phyloP scores from a whole-genome alignment of 2,329 filamentous ascomycete species.

The Botryotinia calthae region DNA sequence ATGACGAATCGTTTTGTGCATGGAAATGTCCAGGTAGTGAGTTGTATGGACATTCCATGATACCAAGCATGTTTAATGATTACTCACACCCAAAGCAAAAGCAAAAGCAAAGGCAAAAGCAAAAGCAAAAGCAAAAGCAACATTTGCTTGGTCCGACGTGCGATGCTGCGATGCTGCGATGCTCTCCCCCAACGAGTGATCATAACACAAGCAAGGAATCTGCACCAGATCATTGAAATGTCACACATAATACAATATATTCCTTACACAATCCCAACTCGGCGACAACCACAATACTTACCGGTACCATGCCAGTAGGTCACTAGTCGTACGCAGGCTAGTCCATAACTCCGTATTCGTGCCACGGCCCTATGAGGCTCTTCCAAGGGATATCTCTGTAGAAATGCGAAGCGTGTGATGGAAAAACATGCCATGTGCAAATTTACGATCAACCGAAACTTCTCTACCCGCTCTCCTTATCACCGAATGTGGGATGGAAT shows the following conservation, averaged over 20 bases:
- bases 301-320: background rate
- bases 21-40: background rate
- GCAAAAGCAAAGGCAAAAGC: background rate
- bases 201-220: background rate
- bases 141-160: background rate
- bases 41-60: too few relatives aligned
- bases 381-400: slow-evolving; percentile 2
- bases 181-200: background rate
- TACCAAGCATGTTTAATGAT: background rate
- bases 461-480: background rate
- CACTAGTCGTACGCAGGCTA: background rate
- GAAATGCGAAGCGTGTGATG: background rate
- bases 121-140: background rate
- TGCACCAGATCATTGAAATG: background rate
- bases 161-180: background rate
- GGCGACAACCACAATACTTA: background rate
- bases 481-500: background rate
- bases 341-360: background rate
- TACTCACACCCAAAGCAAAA: background rate
- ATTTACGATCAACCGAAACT: background rate
- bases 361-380: slow-evolving; percentile 1
- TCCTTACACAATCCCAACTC: background rate
- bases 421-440: background rate
- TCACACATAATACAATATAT: background rate
- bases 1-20: background rate